phyloP scores from a whole-genome alignment of 345 rosid genomes.

The Pseudoturritis turrita region DNA sequence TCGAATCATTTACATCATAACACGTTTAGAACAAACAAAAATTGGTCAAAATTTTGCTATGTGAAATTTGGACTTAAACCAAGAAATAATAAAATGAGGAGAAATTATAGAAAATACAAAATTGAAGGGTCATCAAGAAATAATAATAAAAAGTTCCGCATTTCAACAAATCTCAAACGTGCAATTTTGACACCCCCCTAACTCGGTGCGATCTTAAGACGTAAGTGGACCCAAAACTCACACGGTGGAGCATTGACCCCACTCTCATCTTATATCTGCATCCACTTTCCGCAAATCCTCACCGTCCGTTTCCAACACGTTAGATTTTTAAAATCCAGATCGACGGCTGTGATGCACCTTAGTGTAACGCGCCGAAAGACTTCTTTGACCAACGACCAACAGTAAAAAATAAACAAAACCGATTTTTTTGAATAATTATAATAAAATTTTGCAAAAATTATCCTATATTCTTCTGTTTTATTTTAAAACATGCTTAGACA shows the following conservation, averaged over 20 bases:
- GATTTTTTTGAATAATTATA: not conserved
- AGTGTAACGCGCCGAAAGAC: conserved; percentile 29
- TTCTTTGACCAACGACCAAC: conserved; percentile 28
- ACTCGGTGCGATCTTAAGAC: conserved; percentile 21
- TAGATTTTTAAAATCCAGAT: not conserved
- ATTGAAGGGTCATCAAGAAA: not conserved
- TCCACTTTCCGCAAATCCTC: conserved; percentile 21
- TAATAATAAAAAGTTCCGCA: not conserved
- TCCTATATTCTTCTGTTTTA: too few relatives aligned
- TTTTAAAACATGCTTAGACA: too few relatives aligned
- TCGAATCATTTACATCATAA: not conserved
- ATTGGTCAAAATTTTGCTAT: not conserved
- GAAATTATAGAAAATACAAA: not conserved
- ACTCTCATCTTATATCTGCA: conserved; percentile 15
- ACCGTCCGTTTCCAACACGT: conserved; percentile 10
- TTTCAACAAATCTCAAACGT: conserved; percentile 15
- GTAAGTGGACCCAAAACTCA: conserved; percentile 13
- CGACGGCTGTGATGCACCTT: conserved; percentile 3
- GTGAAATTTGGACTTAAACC: not conserved
- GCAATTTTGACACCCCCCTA: not conserved
- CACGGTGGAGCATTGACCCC: conserved; percentile 19
- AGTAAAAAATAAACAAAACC: not conserved
- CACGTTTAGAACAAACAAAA: too few relatives aligned
- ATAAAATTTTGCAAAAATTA: too few relatives aligned
- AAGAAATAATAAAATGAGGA: not conserved